Conservation (phyloP, 140 eudicot genomes). For the Bidens hawaiensis region DNA sequence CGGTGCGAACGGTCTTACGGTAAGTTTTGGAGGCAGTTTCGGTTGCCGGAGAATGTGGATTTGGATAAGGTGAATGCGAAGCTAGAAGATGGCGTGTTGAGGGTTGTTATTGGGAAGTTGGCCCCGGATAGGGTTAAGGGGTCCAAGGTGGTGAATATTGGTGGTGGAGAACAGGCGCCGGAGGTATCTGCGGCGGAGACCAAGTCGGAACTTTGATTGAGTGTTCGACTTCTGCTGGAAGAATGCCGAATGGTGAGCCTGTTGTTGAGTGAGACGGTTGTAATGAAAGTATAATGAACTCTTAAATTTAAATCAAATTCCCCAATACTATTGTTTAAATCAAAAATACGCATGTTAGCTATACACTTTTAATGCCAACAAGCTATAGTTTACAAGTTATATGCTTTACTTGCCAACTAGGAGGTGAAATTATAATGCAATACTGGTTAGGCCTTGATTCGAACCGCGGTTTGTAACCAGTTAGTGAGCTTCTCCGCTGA, state of each 20-base stretch:
- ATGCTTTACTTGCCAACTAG: too few relatives aligned
- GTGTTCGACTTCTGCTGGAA: neutral
- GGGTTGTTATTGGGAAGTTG: slow-evolving; percentile 31
- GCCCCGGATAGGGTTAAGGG: slow-evolving; percentile 34
- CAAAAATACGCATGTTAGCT: too few relatives aligned
- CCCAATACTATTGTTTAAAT: too few relatives aligned
- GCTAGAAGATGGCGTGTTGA: slow-evolving; percentile 48
- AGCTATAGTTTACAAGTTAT: too few relatives aligned
- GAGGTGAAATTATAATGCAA: too few relatives aligned
- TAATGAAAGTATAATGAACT: too few relatives aligned
- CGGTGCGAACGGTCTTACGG: slow-evolving; percentile 37
- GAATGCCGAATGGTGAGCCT: neutral
- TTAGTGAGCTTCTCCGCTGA: too few relatives aligned
- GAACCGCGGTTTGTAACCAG: too few relatives aligned
- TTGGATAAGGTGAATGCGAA: slow-evolving; percentile 39
- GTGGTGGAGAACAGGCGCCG: slow-evolving; percentile 1
- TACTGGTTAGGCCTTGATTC: too few relatives aligned
- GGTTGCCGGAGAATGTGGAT: slow-evolving; percentile 44
- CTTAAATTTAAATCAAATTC: too few relatives aligned
- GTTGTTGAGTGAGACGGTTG: neutral
- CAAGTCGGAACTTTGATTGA: slow-evolving; percentile 22
- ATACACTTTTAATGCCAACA: too few relatives aligned
- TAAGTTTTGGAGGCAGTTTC: slow-evolving; percentile 51
- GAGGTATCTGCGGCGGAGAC: slow-evolving; percentile 12
- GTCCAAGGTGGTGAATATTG: slow-evolving; percentile 41